Evolutionary conservation across 257 asterid species (phyloP).

Genomic region (Mitragyna speciosa): DNA sequence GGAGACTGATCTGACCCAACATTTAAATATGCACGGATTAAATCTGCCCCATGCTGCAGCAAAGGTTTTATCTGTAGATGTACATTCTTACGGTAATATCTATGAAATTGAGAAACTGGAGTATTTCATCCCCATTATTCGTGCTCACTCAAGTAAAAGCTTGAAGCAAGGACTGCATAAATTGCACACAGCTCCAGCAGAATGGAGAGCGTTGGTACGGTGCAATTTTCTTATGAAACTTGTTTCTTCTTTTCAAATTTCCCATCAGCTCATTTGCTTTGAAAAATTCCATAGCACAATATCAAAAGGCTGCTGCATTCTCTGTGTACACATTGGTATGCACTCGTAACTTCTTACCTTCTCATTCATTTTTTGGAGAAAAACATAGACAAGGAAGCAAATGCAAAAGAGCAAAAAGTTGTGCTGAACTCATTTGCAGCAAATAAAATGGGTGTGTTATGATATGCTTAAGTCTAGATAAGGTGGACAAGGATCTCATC

Average conservation of each 20-base stretch:
- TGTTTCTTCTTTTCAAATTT: not conserved
- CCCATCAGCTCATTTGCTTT: not conserved
- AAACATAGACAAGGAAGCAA: not conserved
- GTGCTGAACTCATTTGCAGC: not conserved
- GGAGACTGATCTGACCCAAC: too few relatives aligned
- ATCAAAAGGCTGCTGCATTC: not conserved
- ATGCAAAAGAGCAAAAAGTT: too few relatives aligned
- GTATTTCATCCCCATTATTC: too few relatives aligned
- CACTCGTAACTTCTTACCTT: not conserved
- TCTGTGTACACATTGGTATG: not conserved
- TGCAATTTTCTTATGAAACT: not conserved
- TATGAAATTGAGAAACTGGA: too few relatives aligned
- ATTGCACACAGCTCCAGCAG: not conserved
- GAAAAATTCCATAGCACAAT: not conserved
- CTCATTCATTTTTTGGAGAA: not conserved
- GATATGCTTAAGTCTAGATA: not conserved
- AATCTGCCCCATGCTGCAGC: too few relatives aligned
- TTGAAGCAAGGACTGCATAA: not conserved
- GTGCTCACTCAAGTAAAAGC: not conserved
- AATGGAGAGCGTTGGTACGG: not conserved
- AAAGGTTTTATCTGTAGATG: too few relatives aligned
- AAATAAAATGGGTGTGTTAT: not conserved
- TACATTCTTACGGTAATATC: too few relatives aligned
- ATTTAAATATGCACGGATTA: too few relatives aligned
- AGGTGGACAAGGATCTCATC: conserved; percentile 11